Conservation (phyloP, 495 filamentous ascomycete species). For the Pseudoneurospora amorphoporcata region DNA sequence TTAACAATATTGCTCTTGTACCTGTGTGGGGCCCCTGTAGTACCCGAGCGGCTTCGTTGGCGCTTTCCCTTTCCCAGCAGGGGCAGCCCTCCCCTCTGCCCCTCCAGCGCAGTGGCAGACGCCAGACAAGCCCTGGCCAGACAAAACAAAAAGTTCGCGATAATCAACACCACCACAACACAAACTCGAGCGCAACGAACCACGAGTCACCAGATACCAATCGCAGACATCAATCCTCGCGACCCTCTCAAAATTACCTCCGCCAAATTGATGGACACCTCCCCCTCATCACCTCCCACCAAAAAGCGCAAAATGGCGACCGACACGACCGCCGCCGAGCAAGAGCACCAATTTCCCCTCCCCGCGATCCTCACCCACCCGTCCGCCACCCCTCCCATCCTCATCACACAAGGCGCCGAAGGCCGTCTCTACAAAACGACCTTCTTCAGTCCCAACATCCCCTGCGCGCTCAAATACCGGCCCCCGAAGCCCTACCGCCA, state of each 20-base stretch:
- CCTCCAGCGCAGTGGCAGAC: neutral
- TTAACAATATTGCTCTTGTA: neutral
- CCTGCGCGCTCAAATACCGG: slow-evolving; percentile 84
- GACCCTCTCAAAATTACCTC: neutral
- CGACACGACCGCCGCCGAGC: neutral
- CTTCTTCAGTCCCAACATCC: slow-evolving; percentile 57
- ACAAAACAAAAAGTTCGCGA: neutral
- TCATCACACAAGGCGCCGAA: slow-evolving; percentile 90
- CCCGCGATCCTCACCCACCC: slow-evolving; percentile 54
- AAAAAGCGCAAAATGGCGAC: slow-evolving; percentile 6
- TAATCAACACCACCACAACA: neutral
- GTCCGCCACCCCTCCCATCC: slow-evolving; percentile 42
- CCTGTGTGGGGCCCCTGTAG: neutral
- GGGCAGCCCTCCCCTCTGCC: neutral
- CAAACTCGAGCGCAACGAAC: neutral
- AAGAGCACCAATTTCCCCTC: slow-evolving; percentile 35
- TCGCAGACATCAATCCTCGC: neutral
- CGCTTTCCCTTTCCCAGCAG: neutral
- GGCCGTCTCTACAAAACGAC: slow-evolving; percentile 82
- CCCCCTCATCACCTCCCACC: neutral
- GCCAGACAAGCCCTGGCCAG: neutral
- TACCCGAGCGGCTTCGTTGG: neutral
- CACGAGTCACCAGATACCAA: neutral
- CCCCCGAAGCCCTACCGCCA: slow-evolving; percentile 90
- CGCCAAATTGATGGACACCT: neutral